A percentile compares a stretch with the other conserved stretches of the same genome.
Conservation (phyloP, 2,329 filamentous ascomycete genomes). For the Mycosphaerella sp. region DNA sequence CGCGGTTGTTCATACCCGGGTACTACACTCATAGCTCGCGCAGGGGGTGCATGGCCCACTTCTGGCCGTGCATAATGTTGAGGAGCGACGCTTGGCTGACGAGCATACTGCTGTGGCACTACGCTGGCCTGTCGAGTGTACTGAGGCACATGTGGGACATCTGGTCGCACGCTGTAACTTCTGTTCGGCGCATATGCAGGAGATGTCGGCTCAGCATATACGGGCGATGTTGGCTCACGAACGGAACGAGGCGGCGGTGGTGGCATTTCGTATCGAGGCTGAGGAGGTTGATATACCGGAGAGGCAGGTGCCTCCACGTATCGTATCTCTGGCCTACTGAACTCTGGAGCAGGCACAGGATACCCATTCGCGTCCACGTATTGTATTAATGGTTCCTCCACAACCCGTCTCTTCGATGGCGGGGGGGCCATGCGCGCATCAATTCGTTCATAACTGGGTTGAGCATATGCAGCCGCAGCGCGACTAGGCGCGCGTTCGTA, state of each 20-base stretch:
- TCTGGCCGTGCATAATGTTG: slow-evolving; percentile 33
- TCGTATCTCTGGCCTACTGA: slow-evolving; percentile 11
- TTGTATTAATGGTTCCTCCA: slow-evolving; percentile 22
- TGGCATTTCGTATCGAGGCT: slow-evolving; percentile 21
- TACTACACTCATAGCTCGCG: slow-evolving; percentile 38
- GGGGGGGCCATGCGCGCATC: slow-evolving; percentile 30
- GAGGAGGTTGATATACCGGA: slow-evolving; percentile 24
- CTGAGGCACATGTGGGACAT: slow-evolving; percentile 48
- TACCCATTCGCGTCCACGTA: slow-evolving; percentile 30
- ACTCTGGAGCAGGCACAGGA: slow-evolving; percentile 18
- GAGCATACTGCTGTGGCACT: slow-evolving; percentile 38
- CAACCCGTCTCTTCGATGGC: slow-evolving; percentile 20
- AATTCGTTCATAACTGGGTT: slow-evolving; percentile 39
- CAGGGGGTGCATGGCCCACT: slow-evolving; percentile 15
- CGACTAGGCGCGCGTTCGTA: slow-evolving; percentile 58
- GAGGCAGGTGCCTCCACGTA: slow-evolving; percentile 27
- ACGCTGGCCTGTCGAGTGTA: slow-evolving; percentile 34
- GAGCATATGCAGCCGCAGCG: slow-evolving; percentile 31
- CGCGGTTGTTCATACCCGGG: slow-evolving; percentile 29
- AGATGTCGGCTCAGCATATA: slow-evolving; percentile 17
- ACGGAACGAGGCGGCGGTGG: slow-evolving; percentile 26
- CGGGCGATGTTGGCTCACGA: slow-evolving; percentile 31
- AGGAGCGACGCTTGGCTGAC: slow-evolving; percentile 40
- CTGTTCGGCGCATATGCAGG: slow-evolving; percentile 16
- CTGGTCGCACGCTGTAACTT: slow-evolving; percentile 36